Evolutionary conservation across 108 stramenopile genomes (phyloP), one percentile per base, ranked within the genome.

Genomic region (Skeletonema tropicum): DNA sequence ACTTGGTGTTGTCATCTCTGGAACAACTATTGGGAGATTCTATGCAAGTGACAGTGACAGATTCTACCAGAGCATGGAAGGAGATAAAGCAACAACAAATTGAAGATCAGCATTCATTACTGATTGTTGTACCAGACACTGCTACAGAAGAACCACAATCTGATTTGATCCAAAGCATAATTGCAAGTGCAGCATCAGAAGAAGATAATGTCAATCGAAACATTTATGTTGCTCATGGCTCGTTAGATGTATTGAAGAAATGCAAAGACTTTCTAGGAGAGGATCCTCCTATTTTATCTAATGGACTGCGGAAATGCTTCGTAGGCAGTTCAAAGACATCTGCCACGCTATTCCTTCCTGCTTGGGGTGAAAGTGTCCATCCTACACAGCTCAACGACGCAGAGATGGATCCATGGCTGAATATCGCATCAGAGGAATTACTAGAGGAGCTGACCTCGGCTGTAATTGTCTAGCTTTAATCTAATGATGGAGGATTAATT

Each of bases 361-460:
- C 49, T 23, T 83, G 76, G 76, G 58, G 66, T 15, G 39, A 68
- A 32, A 79, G 60, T 48, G 49, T 77, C 48, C 71, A 82, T 46
- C 57, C 23, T 25, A 25, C 66, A 13, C 75, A 83, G 30, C 23
- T 45, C 19, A 77, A 78, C 69, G 76, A 78, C 29, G 71, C 76
- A 7, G 82, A 73, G 66, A 78, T 77, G 76, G 82, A 83, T 48
- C 77, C 82, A 14, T 74, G 72, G 82, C 23, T 83, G 66, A 78
- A 78, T 74, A 39, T 74, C 13, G 31, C 73, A 0, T 64, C 72
- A 11, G 77, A 83, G 30, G 68, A 70, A 25, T 49, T 76, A 61
- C 59, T 80, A 32, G n/a, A 72, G 10, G 71, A 79, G 60, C 42
- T 71, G 23, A 66, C 70, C 11, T 70, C 76, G 30, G 76, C 76